Evolutionary conservation across 495 filamentous ascomycete genomes (phyloP).

Genomic region (Physcia stellaris): DNA sequence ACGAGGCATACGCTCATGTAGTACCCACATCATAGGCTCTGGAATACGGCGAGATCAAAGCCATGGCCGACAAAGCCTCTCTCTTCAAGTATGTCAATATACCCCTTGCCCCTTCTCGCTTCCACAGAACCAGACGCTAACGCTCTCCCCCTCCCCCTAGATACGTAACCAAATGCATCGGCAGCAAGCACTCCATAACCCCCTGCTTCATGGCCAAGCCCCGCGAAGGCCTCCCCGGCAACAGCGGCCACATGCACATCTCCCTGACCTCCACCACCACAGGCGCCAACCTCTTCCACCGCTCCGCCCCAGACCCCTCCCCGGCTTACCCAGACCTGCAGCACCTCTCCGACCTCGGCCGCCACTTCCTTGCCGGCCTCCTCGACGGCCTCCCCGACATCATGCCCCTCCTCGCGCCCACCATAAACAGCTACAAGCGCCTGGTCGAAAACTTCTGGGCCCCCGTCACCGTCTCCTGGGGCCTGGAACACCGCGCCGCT

Average conservation of each 20-base stretch:
- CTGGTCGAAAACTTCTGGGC: conserved; percentile 99
- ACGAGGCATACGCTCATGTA: conserved; percentile 1
- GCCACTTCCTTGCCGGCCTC: conserved; percentile 88
- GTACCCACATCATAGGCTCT: conserved; percentile 38
- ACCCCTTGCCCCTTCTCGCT: no score
- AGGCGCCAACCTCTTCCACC: conserved; percentile 68
- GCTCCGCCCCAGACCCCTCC: conserved; percentile 53
- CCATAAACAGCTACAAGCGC: conserved; percentile 93
- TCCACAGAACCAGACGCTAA: neutral
- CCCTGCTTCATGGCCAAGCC: conserved; percentile 99
- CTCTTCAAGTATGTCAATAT: conserved; percentile 64
- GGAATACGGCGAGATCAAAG: conserved; percentile 66
- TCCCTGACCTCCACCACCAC: conserved; percentile 58
- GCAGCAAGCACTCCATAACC: conserved; percentile 75
- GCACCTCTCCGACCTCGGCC: conserved; percentile 71
- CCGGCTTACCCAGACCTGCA: conserved; percentile 60
- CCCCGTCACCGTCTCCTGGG: conserved; percentile 94
- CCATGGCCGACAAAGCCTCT: conserved; percentile 82
- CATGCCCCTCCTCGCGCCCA: conserved; percentile 90
- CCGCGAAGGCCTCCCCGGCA: conserved; percentile 74
- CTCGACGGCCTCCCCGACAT: conserved; percentile 82
- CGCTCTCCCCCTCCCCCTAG: no score
- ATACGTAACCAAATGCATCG: conserved; percentile 76
- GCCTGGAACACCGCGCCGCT: conserved; percentile 84
- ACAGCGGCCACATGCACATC: conserved; percentile 90